Conservation (phyloP, 2,329 filamentous ascomycete genomes). For the Colletotrichum sp. region DNA sequence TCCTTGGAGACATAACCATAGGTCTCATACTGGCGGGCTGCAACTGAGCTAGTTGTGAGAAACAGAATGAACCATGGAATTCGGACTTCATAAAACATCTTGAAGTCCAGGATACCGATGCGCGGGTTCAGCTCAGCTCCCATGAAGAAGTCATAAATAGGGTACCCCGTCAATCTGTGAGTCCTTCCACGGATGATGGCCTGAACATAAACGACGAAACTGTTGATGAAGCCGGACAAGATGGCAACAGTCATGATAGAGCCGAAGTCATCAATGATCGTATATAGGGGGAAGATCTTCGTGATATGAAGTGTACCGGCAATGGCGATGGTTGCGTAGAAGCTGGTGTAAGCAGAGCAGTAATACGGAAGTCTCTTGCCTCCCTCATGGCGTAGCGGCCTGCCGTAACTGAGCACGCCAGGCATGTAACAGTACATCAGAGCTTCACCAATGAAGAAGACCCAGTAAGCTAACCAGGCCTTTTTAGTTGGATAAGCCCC, state of each 20-base stretch:
- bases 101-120: constrained; percentile 86
- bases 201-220: constrained; percentile 84
- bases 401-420: constrained; percentile 86
- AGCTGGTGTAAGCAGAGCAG: constrained; percentile 87
- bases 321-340: constrained; percentile 83
- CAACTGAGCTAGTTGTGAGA: constrained; percentile 76
- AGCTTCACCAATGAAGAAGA: constrained; percentile 85
- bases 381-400: constrained; percentile 80
- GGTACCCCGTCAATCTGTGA: constrained; percentile 90
- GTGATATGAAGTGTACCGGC: constrained; percentile 76
- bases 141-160: constrained; percentile 93
- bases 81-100: constrained; percentile 96
- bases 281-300: constrained; percentile 88
- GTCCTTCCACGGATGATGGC: constrained; percentile 80
- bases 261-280: constrained; percentile 92
- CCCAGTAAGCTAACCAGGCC: constrained; percentile 95
- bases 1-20: constrained; percentile 88
- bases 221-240: constrained; percentile 84
- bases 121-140: constrained; percentile 88
- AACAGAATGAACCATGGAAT: constrained; percentile 93
- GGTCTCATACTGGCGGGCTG: constrained; percentile 80
- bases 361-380: constrained; percentile 92
- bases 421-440: constrained; percentile 85
- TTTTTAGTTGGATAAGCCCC: neutral
- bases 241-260: constrained; percentile 93